Conservation (phyloP, 345 rosid genomes). For the Syzygium jambos region DNA sequence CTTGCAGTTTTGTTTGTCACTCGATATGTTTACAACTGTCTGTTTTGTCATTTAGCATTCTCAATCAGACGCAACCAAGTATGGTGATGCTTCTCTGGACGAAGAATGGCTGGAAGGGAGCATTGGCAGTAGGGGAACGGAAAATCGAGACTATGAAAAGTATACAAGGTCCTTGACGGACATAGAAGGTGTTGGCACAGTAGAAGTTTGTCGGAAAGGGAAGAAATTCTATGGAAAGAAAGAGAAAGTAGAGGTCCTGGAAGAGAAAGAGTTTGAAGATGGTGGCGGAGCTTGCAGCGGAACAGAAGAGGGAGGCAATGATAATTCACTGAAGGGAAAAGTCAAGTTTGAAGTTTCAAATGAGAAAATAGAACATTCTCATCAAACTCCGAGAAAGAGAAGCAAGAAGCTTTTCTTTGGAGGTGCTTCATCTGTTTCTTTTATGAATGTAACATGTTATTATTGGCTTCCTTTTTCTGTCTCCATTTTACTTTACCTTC, state of each 20-base stretch:
- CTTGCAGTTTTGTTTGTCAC: background rate
- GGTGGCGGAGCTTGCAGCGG: conserved; percentile 81
- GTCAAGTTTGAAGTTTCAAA: conserved; percentile 17
- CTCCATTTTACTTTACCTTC: background rate
- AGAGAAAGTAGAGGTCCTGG: conserved; percentile 44
- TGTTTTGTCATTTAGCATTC: conserved; percentile 18
- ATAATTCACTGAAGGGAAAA: conserved; percentile 29
- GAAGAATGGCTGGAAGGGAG: conserved; percentile 38
- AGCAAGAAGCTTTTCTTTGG: conserved; percentile 52
- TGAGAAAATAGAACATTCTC: conserved; percentile 29
- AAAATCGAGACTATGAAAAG: conserved; percentile 28
- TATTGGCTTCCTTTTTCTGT: background rate
- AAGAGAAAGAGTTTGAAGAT: conserved; percentile 55
- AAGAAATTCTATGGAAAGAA: conserved; percentile 50
- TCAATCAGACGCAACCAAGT: conserved; percentile 35
- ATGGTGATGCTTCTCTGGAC: conserved; percentile 17
- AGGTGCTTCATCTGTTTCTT: conserved; percentile 28
- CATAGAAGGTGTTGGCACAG: conserved; percentile 60
- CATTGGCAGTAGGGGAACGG: conserved; percentile 24
- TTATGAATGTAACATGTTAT: conserved; percentile 1
- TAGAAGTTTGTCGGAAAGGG: conserved; percentile 49
- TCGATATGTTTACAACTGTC: background rate
- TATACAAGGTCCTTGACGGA: conserved; percentile 34
- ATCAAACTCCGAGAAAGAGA: conserved; percentile 36
- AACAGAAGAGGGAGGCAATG: conserved; percentile 62